Evolutionary conservation across 495 filamentous ascomycete species (phyloP), one percentile per base, ranked within the genome.

Genomic region (Symbiotaphrina buchneri): DNA sequence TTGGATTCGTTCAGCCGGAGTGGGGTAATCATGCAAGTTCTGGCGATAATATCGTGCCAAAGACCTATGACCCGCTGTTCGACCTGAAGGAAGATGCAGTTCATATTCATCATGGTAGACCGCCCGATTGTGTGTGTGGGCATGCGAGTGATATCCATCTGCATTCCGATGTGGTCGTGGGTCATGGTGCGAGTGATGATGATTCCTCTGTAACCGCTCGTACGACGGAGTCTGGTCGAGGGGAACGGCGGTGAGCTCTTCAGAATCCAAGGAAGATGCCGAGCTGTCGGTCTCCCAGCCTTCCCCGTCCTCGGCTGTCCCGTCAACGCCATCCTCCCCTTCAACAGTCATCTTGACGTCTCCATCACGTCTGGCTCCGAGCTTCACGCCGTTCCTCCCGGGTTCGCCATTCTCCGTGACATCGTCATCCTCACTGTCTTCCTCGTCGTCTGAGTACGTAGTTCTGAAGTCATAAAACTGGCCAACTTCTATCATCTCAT

Each of bases 401-500:
- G 46, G 41, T 8, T 30, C 34, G 20, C 42, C 31, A 14, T 44
- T 39, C 18, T 52, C 45, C 38, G 38, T 31, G 32, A 32, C 41
- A 38, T 30, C 30, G 0, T 33, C 48, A 17, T 55, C 55, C n/a
- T 59, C 55, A 6, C 51, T 53, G 30, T 65, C 59, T 20, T 71
- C 68, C 8, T 69, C 72, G 3, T 59, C 57, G 44, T 95, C 87
- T 0, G 80, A 82, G 49, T 99, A 99, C 3, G 87, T 90, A 51
- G 72, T 73, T 33, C 74, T 61, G 65, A 99, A 99, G 48, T 99
- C 90, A 54, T 95, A 99, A 54, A 79, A 95, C 27, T 95, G 77
- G n/a, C 87, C 90, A 36, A 99, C 74, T 33, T 90, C 82, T 11
- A 99, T 59, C 53, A 92, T 81, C 44, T 99, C 82, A 21, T 75